Conservation (phyloP, 1,284 basidiomycete genomes). For the Leccinum proliferum region DNA sequence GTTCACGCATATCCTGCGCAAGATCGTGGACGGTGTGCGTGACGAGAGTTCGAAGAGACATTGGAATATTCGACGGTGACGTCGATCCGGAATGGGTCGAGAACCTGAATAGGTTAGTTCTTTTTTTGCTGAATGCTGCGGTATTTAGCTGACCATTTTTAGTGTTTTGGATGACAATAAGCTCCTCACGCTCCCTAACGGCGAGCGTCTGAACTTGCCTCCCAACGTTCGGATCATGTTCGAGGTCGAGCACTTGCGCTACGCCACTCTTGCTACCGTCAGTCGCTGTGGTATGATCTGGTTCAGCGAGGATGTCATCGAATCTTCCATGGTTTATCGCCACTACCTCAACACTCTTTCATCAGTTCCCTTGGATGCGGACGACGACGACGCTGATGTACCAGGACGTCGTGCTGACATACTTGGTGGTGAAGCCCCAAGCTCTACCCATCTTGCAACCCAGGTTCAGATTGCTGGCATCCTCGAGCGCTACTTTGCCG, state of each 20-base stretch:
- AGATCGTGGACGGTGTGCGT: constrained; percentile 98
- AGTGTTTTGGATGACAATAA: constrained; percentile 99
- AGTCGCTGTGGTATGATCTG: constrained; percentile 99
- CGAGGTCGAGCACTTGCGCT: constrained; percentile 97
- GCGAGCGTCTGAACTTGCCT: constrained; percentile 96
- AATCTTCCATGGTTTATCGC: constrained; percentile 87
- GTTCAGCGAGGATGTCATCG: constrained; percentile 97
- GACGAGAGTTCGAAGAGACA: constrained; percentile 96
- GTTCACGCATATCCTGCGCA: constrained; percentile 96
- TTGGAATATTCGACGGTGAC: constrained; percentile 99
- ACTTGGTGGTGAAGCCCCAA: constrained; percentile 43
- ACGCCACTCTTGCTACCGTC: constrained; percentile 97
- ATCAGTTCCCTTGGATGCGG: constrained; percentile 78
- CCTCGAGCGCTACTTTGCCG: constrained; percentile 78
- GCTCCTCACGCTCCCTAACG: constrained; percentile 94
- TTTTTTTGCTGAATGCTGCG: constrained; percentile 1
- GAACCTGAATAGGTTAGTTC: constrained; percentile 42
- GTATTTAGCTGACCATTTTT: constrained; percentile 12
- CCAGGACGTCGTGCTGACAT: constrained; percentile 55
- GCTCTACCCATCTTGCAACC: constrained; percentile 63
- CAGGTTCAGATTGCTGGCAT: constrained; percentile 80
- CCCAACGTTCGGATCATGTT: constrained; percentile 99
- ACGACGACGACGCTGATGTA: constrained; percentile 71
- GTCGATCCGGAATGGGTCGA: constrained; percentile 80
- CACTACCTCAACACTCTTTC: constrained; percentile 84